phyloP scores from a whole-genome alignment of 2,329 filamentous ascomycete species.

The Colletotrichum tropicicola region DNA sequence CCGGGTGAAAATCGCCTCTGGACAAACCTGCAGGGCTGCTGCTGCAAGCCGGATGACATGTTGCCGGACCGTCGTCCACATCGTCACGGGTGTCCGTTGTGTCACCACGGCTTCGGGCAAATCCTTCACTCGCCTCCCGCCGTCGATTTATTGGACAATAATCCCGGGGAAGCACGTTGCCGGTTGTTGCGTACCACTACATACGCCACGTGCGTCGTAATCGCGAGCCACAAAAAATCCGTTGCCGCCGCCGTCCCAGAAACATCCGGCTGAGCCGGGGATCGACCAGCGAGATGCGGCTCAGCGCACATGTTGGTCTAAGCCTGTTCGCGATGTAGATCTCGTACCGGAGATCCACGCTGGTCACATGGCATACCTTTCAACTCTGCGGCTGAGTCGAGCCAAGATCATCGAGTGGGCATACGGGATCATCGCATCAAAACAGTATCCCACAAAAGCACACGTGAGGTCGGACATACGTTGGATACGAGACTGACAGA shows the following conservation, averaged over 20 bases:
- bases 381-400: neutral
- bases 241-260: neutral
- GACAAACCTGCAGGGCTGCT: neutral
- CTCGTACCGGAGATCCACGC: neutral
- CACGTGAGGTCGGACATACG: neutral
- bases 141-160: neutral
- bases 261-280: neutral
- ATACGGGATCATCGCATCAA: neutral
- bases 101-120: neutral
- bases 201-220: conserved; percentile 13
- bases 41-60: neutral
- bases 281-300: conserved; percentile 1
- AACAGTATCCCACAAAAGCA: neutral
- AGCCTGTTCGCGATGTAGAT: neutral
- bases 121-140: neutral
- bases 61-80: neutral
- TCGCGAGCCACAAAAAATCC: neutral
- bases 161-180: conserved; percentile 7
- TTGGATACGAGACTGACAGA: conserved; percentile 1
- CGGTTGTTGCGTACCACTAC: conserved; percentile 2
- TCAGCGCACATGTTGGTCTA: neutral
- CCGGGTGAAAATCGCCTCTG: neutral
- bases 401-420: neutral
- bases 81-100: neutral
- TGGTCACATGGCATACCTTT: conserved; percentile 5